Evolutionary conservation across 148 eudicot genomes (phyloP).

Genomic region (Rhododendron williamsianum): DNA sequence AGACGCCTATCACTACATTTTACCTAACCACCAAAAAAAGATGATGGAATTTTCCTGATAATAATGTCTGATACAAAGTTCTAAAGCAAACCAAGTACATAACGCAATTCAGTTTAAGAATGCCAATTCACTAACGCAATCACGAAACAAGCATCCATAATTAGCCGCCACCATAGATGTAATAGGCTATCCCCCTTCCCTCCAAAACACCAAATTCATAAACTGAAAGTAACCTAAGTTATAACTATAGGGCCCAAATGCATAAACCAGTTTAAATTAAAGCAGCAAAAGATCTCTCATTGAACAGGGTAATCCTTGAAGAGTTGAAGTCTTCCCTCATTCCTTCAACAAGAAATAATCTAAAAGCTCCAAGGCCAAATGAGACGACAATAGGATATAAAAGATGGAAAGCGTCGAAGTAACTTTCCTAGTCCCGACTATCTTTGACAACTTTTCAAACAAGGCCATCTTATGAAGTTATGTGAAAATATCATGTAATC

Average conservation of each 20-base stretch:
- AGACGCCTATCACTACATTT: background rate
- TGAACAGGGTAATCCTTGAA: background rate
- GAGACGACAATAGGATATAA: background rate
- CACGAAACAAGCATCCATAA: background rate
- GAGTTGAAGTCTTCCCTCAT: background rate
- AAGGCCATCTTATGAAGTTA: background rate
- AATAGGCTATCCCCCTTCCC: background rate
- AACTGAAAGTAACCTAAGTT: background rate
- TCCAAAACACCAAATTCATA: background rate
- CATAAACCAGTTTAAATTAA: background rate
- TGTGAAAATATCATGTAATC: background rate
- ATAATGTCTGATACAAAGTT: background rate
- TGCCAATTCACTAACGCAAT: background rate
- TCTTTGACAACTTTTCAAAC: conserved; percentile 1
- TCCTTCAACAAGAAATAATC: background rate
- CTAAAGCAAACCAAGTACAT: background rate
- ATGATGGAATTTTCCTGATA: background rate
- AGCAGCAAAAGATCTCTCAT: background rate
- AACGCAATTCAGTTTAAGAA: background rate
- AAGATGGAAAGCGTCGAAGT: background rate
- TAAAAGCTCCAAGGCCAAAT: background rate
- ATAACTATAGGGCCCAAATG: background rate
- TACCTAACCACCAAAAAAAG: background rate
- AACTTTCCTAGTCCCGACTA: background rate
- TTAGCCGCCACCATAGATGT: background rate